Percentiles rank a stretch among this genome's conserved stretches.
phyloP scores from a whole-genome alignment of 1,284 basidiomycete genomes.

The Heterobasidion irregulare region DNA sequence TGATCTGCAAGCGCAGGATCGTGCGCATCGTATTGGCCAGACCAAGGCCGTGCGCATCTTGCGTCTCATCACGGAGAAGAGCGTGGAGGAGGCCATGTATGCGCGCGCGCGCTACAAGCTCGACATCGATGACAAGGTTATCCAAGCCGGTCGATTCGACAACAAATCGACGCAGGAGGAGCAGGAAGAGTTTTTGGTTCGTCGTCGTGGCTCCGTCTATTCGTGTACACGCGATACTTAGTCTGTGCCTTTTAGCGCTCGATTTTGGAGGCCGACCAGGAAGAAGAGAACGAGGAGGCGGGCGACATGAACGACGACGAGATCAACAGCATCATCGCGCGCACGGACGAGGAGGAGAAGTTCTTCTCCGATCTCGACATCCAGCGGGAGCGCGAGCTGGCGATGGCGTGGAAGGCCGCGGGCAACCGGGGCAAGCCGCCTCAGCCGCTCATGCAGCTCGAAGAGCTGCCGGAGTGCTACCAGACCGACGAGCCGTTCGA shows the following conservation, averaged over 20 bases:
- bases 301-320: constrained; percentile 98
- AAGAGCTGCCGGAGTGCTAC: constrained; percentile 92
- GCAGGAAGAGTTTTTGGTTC: constrained; percentile 88
- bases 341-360: constrained; percentile 72
- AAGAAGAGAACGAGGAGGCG: constrained; percentile 88
- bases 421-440: constrained; percentile 81
- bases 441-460: constrained; percentile 74
- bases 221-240: neutral
- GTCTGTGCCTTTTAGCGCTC: constrained; percentile 44
- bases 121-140: constrained; percentile 99
- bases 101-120: constrained; percentile 94
- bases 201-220: constrained; percentile 20
- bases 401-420: constrained; percentile 64
- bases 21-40: constrained; percentile 99
- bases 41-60: constrained; percentile 97
- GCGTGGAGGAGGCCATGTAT: constrained; percentile 97
- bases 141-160: constrained; percentile 98
- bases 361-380: constrained; percentile 85
- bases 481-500: constrained; percentile 78
- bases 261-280: constrained; percentile 84
- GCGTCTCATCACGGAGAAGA: constrained; percentile 96
- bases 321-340: constrained; percentile 89
- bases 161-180: constrained; percentile 98
- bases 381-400: constrained; percentile 68
- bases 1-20: constrained; percentile 98